Percentiles rank a stretch among this genome's conserved stretches.
phyloP scores from a whole-genome alignment of 768 basidiomycete species.

The Hygrocybe coccinea region DNA sequence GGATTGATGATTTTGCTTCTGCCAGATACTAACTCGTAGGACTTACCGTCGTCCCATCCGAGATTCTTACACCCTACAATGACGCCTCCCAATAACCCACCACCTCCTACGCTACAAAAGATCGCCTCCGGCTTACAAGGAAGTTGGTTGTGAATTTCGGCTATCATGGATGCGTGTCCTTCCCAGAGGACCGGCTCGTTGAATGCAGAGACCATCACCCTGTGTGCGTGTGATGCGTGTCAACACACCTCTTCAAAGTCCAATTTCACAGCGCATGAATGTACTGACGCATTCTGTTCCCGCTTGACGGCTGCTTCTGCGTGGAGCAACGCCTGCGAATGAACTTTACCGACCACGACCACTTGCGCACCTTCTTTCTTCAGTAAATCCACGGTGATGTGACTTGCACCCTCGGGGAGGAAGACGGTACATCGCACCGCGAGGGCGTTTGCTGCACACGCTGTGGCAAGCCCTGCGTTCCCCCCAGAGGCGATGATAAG shows the following conservation, averaged over 20 bases:
- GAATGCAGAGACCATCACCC: slow-evolving; percentile 67
- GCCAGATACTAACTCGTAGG: neutral
- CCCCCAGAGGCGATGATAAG: slow-evolving; percentile 70
- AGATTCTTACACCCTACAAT: slow-evolving; percentile 59
- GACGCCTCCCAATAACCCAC: slow-evolving; percentile 64
- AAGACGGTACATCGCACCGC: slow-evolving; percentile 61
- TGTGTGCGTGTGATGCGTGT: slow-evolving; percentile 19
- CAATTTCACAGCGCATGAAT: neutral
- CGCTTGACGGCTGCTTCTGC: slow-evolving; percentile 44
- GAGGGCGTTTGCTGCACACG: slow-evolving; percentile 54
- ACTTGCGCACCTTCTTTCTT: slow-evolving; percentile 52
- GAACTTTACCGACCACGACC: slow-evolving; percentile 52
- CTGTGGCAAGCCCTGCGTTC: slow-evolving; percentile 75
- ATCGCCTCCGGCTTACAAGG: slow-evolving; percentile 58
- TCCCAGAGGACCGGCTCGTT: slow-evolving; percentile 67
- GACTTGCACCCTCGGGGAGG: slow-evolving; percentile 51
- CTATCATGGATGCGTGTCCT: slow-evolving; percentile 71
- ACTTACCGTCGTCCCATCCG: slow-evolving; percentile 67
- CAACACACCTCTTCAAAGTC: neutral
- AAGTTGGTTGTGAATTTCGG: slow-evolving; percentile 57
- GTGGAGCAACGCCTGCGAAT: slow-evolving; percentile 50
- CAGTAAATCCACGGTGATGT: slow-evolving; percentile 47
- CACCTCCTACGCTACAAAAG: slow-evolving; percentile 76
- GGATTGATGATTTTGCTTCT: neutral
- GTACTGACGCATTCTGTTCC: slow-evolving; percentile 51